These are phyloP conservation scores for Alectoria sarmentosa DNA, from an alignment of 495 filamentous ascomycete genomes.

Conservation along the genomic window DNA sequence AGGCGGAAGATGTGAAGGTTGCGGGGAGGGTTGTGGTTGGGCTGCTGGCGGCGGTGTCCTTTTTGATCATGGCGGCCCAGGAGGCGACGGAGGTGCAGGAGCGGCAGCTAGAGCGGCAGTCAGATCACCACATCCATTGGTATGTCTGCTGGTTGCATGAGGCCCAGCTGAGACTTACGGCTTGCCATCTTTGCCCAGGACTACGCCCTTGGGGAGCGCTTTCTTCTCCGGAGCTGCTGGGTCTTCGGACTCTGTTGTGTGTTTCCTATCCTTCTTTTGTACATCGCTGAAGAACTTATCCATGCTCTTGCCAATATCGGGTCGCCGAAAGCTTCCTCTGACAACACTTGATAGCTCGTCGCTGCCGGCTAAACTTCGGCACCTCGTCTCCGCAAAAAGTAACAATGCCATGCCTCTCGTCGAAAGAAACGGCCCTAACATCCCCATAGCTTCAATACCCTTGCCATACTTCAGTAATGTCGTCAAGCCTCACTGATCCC, in stretches of 20 bases:
- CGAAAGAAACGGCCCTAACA: neutral
- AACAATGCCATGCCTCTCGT: no score
- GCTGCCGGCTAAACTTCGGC: conserved; percentile 3
- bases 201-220: conserved; percentile 64
- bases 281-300: conserved; percentile 23
- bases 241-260: conserved; percentile 11
- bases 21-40: conserved; percentile 17
- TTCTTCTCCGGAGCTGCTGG: conserved; percentile 30
- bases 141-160: no score
- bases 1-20: conserved; percentile 14
- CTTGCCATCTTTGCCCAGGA: conserved; percentile 90
- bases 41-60: conserved; percentile 30
- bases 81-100: conserved; percentile 70
- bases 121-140: no score
- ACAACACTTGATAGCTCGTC: neutral
- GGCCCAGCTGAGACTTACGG: no score
- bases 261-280: conserved; percentile 6
- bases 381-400: neutral
- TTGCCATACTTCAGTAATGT: no score
- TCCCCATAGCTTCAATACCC: no score
- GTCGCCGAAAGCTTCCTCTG: no score
- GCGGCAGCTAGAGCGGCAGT: conserved; percentile 61
- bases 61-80: conserved; percentile 62
- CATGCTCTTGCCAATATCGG: no score
- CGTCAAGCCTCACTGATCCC: neutral